Conservation (phyloP, 1,284 basidiomycete species). For the Irpex sp. region DNA sequence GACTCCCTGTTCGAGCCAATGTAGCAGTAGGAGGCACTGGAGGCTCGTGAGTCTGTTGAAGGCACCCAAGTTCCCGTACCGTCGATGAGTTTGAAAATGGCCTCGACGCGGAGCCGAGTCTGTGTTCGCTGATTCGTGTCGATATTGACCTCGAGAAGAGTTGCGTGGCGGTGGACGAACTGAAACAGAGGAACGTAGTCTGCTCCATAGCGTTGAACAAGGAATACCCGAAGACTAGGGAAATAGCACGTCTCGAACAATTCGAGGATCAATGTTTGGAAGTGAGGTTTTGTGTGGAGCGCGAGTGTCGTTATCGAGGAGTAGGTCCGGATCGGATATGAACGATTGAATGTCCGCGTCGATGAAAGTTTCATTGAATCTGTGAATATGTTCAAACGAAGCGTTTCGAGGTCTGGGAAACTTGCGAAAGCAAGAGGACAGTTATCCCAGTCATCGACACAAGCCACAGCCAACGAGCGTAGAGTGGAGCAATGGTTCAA, state of each 20-base stretch:
- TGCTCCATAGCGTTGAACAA: not conserved
- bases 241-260: not conserved
- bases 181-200: not conserved
- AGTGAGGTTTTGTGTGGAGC: no score
- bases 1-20: not conserved
- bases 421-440: no score
- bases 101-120: not conserved
- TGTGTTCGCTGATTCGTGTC: not conserved
- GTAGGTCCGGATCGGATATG: no score
- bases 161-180: conserved; percentile 9
- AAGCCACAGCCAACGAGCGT: no score
- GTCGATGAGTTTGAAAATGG: conserved; percentile 11
- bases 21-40: not conserved
- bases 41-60: not conserved
- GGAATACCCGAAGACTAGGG: conserved; percentile 6
- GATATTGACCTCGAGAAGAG: conserved; percentile 9
- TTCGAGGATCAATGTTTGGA: not conserved
- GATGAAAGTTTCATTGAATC: no score
- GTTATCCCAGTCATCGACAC: no score
- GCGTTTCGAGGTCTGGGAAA: no score
- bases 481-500: no score
- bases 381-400: no score
- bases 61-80: conserved; percentile 6
- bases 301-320: no score
- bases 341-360: no score